Evolutionary conservation across 2,329 filamentous ascomycete species (phyloP).

Genomic region (Trichoderma pleuroti): DNA sequence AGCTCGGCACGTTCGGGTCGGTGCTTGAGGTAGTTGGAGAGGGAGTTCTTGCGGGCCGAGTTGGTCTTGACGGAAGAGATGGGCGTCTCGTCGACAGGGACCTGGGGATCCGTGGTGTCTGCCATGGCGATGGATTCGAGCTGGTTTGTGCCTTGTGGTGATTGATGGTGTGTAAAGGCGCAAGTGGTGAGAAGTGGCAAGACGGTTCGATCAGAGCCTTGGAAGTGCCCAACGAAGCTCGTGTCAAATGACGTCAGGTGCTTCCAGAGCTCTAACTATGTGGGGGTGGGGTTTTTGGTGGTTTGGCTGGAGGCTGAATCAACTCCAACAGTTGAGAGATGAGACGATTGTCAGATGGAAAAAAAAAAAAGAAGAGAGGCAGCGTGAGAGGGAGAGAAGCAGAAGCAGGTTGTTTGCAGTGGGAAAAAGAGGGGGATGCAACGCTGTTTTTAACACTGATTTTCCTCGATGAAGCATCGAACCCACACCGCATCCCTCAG

Average conservation of each 20-base stretch:
- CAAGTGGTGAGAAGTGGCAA: conserved; percentile 2
- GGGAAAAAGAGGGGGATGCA: not conserved
- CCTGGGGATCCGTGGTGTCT: conserved; percentile 21
- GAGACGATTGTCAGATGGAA: not conserved
- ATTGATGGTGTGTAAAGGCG: not conserved
- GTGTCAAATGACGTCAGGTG: conserved; percentile 17
- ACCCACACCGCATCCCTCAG: conserved; percentile 2
- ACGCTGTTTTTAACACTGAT: conserved; percentile 12
- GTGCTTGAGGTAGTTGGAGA: conserved; percentile 68
- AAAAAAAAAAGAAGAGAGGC: not conserved
- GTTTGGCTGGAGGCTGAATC: not conserved
- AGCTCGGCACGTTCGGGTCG: conserved; percentile 74
- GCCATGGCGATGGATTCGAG: not conserved
- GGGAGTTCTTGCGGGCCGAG: conserved; percentile 60
- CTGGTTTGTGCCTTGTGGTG: not conserved
- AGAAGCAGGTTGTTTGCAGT: not conserved
- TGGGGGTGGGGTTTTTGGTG: conserved; percentile 9
- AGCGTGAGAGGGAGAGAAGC: not conserved
- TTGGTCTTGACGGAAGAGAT: conserved; percentile 53
- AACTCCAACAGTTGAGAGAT: not conserved
- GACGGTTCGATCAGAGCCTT: not conserved
- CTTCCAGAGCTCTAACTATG: not conserved
- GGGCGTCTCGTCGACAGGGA: conserved; percentile 47
- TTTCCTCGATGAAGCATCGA: not conserved
- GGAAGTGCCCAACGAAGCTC: conserved; percentile 16